Evolutionary conservation across 2,329 filamentous ascomycete species (phyloP), one percentile per base, ranked within the genome.

Genomic region (Aureobasidium sp.): DNA sequence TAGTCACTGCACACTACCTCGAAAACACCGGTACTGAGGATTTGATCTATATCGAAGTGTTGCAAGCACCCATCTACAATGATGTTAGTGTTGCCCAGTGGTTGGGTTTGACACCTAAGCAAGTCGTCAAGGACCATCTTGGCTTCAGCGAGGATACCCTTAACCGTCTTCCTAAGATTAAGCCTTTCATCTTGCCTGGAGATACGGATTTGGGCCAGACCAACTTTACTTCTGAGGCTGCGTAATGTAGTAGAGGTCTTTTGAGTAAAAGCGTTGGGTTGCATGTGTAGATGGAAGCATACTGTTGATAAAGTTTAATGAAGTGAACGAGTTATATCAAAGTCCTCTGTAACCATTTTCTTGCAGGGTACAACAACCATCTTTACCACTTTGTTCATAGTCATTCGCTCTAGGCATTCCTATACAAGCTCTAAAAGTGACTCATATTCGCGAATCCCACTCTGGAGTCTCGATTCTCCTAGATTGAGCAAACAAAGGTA

Each of bases 11-110:
- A 0, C 84, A 87, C 69, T 87, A 85, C 65, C 74, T 87, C 20
- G 83, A 87, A 72, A 87, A 86, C 68, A 84, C 79, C 0, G 83
- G 83, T 20, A 78, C 76, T 10, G 80, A 82, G 63, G 81, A 84
- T 63, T 71, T 86, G 9, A 73, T 85, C 5, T 84, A 84, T 68
- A 73, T 86, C n/a, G 83, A 86, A 67, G 80, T 86, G 1, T 71
- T 86, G 57, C 80, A 82, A 71, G 79, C 82, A 3, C 69, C 71
- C 27, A 74, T 75, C 57, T 83, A 82, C 64, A 76, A 77, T 15
- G 82, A 85, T 64, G 79, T 85, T 62, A 81, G 78, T 61, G 78
- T 84, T 5, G 78, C 80, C 0, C 82, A 85, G 71, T 85, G 83
- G 83, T 71, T 85, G 5, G 82, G 81, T 0, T 70, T 84, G 29